Evolutionary conservation across 129 eudicot genomes (phyloP).

Genomic region (Cynara cardunculus): DNA sequence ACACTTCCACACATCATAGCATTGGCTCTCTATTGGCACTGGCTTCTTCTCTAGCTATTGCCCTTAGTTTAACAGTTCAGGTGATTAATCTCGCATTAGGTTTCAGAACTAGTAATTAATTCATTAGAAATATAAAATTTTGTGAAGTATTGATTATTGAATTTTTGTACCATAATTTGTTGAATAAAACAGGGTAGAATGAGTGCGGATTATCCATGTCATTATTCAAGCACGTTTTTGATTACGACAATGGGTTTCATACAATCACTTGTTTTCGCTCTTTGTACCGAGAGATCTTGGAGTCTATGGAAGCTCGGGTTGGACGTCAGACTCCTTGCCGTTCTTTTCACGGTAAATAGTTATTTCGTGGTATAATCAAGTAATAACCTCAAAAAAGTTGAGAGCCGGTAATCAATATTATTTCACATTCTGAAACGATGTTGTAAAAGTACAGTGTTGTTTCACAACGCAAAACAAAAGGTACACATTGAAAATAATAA

Average conservation of each 20-base stretch:
- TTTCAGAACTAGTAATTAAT: too few relatives aligned
- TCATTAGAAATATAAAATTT: not conserved
- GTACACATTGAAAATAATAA: too few relatives aligned
- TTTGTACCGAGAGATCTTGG: slow-evolving; percentile 32
- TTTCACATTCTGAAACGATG: too few relatives aligned
- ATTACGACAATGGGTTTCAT: not conserved
- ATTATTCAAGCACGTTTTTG: slow-evolving; percentile 18
- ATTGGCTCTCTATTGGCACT: slow-evolving; percentile 20
- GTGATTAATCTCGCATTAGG: not conserved
- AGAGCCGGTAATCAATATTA: too few relatives aligned
- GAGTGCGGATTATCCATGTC: slow-evolving; percentile 19
- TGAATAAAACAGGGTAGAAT: slow-evolving; percentile 16
- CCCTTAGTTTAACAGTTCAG: slow-evolving; percentile 26
- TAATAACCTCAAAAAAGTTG: too few relatives aligned
- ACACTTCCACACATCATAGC: not conserved
- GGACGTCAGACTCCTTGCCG: slow-evolving; percentile 34
- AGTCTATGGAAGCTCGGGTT: slow-evolving; percentile 43
- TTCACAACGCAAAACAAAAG: too few relatives aligned
- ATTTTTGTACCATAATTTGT: not conserved
- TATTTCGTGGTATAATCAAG: not conserved
- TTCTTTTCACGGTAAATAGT: slow-evolving; percentile 30
- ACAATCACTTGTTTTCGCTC: slow-evolving; percentile 7
- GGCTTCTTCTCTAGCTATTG: not conserved
- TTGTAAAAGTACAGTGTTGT: too few relatives aligned
- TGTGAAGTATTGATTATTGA: not conserved